Percentiles rank a stretch among this genome's conserved stretches.
These are phyloP conservation scores for Murraya paniculata DNA, from an alignment of 345 rosid species.

Conservation along the genomic window DNA sequence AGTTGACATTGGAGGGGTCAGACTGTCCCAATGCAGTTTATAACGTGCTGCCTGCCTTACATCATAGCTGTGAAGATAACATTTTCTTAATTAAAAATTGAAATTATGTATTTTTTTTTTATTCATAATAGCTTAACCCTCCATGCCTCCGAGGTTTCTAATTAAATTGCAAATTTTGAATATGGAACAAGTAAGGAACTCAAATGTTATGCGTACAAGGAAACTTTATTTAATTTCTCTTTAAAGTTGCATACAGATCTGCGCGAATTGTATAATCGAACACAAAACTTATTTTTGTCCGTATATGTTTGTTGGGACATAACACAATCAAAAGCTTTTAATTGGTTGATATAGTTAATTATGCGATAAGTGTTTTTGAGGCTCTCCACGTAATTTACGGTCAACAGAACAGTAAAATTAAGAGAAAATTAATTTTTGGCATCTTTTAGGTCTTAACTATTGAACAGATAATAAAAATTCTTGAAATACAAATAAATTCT, in stretches of 20 bases:
- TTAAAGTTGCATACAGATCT: neutral
- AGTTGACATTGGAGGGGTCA: slow-evolving; percentile 10
- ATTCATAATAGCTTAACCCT: neutral
- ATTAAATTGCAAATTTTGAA: neutral
- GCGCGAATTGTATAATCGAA: neutral
- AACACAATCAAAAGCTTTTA: neutral
- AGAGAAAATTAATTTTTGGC: too few species aligned
- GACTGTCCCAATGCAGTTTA: slow-evolving; percentile 16
- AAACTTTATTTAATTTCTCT: too few species aligned
- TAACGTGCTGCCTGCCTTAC: slow-evolving; percentile 3
- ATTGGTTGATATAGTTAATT: too few species aligned
- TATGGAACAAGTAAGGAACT: neutral
- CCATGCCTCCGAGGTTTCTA: slow-evolving; percentile 3
- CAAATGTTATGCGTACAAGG: neutral
- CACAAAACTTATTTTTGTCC: neutral
- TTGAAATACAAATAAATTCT: too few species aligned
- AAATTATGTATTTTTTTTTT: neutral
- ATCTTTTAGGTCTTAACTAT: too few species aligned
- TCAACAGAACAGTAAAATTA: too few species aligned
- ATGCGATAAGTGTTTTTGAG: too few species aligned
- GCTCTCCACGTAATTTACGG: too few species aligned
- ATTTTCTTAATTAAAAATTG: neutral
- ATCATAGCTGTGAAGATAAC: neutral
- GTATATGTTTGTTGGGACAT: neutral
- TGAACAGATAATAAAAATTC: too few species aligned